phyloP scores from a whole-genome alignment of 768 basidiomycete genomes.

The Suillus subluteus region DNA sequence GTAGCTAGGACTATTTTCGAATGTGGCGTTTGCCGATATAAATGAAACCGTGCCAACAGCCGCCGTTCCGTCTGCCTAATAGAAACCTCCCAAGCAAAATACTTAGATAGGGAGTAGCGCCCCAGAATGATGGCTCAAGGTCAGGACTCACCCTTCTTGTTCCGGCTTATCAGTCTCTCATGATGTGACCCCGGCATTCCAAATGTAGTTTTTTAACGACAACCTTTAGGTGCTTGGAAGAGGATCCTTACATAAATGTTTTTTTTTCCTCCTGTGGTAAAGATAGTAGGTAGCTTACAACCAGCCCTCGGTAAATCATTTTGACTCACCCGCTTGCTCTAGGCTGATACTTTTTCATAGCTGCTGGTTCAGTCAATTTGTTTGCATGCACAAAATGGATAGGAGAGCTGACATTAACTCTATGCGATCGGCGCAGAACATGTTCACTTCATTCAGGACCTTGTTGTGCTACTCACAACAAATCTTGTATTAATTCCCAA shows the following conservation, averaged over 20 bases:
- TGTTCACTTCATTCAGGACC: background rate
- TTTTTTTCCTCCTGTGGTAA: background rate
- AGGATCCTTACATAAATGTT: background rate
- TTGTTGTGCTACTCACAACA: background rate
- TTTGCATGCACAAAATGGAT: background rate
- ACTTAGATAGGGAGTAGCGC: background rate
- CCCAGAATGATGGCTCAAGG: background rate
- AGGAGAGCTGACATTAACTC: background rate
- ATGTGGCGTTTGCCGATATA: too few relatives aligned
- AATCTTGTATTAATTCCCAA: background rate
- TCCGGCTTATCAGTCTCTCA: background rate
- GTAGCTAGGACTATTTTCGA: too few relatives aligned
- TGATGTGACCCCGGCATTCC: background rate
- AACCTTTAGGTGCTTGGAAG: background rate
- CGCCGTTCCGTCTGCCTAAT: too few relatives aligned
- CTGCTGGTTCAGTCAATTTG: background rate
- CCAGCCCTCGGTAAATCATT: too few relatives aligned
- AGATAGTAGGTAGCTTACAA: background rate
- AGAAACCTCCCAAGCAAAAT: too few relatives aligned
- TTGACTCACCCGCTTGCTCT: background rate
- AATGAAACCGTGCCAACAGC: too few relatives aligned
- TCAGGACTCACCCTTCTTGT: background rate
- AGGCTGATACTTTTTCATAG: background rate
- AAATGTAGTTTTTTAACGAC: background rate
- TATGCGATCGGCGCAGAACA: background rate